A percentile compares a stretch with the other conserved stretches of the same genome.
Evolutionary conservation across 2,329 filamentous ascomycete species (phyloP).

Genomic region (Thielaviopsis musarum): DNA sequence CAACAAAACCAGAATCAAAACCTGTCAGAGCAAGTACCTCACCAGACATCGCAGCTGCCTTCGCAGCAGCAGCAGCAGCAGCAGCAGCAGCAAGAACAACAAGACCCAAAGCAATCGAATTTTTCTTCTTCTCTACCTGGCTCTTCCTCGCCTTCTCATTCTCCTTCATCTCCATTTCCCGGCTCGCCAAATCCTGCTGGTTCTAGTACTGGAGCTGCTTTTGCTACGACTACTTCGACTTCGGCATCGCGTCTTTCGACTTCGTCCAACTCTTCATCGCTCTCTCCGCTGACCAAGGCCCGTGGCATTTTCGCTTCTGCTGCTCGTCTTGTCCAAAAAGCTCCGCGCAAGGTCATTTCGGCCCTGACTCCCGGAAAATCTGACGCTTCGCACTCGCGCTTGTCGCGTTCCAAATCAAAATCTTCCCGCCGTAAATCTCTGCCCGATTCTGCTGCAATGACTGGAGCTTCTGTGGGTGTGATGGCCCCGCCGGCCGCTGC

Average conservation of each 20-base stretch:
- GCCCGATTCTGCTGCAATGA: neutral
- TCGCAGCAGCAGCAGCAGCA: neutral
- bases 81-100: neutral
- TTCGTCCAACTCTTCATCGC: conserved; percentile 3
- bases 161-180: neutral
- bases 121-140: neutral
- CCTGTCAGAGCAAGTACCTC: neutral
- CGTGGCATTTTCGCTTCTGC: conserved; percentile 7
- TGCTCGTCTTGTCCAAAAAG: conserved; percentile 10
- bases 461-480: neutral
- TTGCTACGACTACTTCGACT: neutral
- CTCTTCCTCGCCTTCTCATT: neutral
- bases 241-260: neutral
- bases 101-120: neutral
- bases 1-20: neutral
- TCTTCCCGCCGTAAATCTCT: neutral
- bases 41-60: neutral
- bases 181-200: neutral
- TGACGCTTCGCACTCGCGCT: neutral
- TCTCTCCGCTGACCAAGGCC: conserved; percentile 7
- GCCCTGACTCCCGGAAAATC: conserved; percentile 5
- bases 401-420: neutral
- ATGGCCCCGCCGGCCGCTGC: neutral
- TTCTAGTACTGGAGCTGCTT: too few relatives aligned
- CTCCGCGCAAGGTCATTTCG: conserved; percentile 10